Evolutionary conservation across 2,329 filamentous ascomycete species (phyloP), one percentile per base, ranked within the genome.

Genomic region (Curvularia sp.): DNA sequence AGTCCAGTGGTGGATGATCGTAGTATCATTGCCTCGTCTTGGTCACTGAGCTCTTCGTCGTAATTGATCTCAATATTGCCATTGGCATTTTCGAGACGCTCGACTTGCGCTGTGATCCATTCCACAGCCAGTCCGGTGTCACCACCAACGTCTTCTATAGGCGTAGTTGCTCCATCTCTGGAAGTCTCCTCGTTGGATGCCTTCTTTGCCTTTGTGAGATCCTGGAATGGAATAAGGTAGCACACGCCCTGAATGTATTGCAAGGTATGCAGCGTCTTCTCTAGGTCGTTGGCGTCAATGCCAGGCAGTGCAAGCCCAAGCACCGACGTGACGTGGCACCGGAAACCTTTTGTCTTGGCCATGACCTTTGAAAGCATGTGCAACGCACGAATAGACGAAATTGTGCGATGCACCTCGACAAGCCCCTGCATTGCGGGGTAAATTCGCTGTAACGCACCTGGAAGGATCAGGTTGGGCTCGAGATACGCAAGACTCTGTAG

Each of bases 371-470:
- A 91, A 60, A 98, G 87, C 83, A 96, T 92, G 79, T 97, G 93
- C 59, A 99, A 81, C 41, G 94, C 91, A 70, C 94, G 90, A 57
- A 99, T 84, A 57, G 94, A 97, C 0, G 95, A 97, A 5, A 93
- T 94, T 2, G 95, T 99, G 52, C 95, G 87, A 80, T 99, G 95
- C 3, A 99, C 95, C 78, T 99, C 95, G 3, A 99, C 95, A 51
- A 99, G 82, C 0, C 96, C 96, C 77, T 99, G 95, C 77, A 99
- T 87, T 66, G 94, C 96, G 10, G 95, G 95, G 72, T 99, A 99
- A 72, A 99, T 98, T 60, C 95, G 87, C 77, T 99, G 95, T 57
- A 99, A 78, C 25, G 95, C 94, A 41, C 96, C 95, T 0, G 95
- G 95, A 1, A 99, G 83, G 58, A 99, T 94, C 67, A 98, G 82